Evolutionary conservation across 495 filamentous ascomycete species (phyloP), one percentile per base, ranked within the genome.

Genomic region (Aspergillus bertholletiae): DNA sequence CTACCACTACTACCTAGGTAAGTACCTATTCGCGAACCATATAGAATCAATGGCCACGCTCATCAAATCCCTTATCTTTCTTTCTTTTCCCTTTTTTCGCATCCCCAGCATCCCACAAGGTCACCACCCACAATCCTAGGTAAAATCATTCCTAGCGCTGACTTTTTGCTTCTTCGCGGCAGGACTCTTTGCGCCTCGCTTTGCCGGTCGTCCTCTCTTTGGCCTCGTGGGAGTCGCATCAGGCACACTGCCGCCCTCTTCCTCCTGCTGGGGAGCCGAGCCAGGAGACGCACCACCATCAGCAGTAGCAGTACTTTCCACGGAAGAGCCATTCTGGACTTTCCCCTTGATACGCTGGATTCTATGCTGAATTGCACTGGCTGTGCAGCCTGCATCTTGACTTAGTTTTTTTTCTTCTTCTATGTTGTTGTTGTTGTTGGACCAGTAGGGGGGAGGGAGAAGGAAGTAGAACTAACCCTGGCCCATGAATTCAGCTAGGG

Each of bases 311-410:
- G 47, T 21, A 4, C 13, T 23, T 1, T 7, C 34, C 0, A 20
- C 30, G 23, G 46, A 28, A 13, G 46, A 13, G n/a, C 6, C n/a
- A 18, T 15, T 49, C n/a, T 34, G 22, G 44, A 46, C 57, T 45
- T 37, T 60, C 1, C 58, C 66, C 11, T 50, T 54, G n/a, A 75
- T 35, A 15, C 61, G 62, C 24, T 61, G 55, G 40, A 74, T 45
- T 32, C 62, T 67, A 51, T 69, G 65, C 35, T 60, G 53, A 13
- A 73, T 35, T 11, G 72, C 69, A 15, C 51, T 59, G n/a, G 45
- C 39, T 43, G 63, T 69, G 51, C 69, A 71, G 0, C 60, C 64
- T 71, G 49, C 6, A 13, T 6, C 13, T 9, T 2, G 23, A 15
- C 20, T 39, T 34, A 27, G 17, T 32, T 37, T 23, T 27, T 24